phyloP scores from a whole-genome alignment of 768 basidiomycete species.

The Psilocybe tampanensis region DNA sequence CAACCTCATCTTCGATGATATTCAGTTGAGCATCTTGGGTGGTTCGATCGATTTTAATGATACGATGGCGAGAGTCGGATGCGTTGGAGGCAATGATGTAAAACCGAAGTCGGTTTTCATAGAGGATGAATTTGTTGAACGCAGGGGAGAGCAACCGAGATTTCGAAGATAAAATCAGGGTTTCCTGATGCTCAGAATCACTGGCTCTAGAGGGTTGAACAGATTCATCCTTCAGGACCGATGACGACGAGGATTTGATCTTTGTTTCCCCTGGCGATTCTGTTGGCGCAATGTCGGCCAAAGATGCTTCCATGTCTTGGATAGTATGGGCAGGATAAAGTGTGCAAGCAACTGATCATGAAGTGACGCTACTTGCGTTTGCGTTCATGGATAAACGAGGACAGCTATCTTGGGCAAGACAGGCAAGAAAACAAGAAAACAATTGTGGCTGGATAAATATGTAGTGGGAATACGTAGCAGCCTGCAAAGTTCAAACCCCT shows the following conservation, averaged over 20 bases:
- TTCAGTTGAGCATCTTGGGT: conserved; percentile 70
- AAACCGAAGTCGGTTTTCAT: conserved; percentile 90
- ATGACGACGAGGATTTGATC: background rate
- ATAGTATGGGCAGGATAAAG: too few relatives aligned
- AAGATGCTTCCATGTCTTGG: background rate
- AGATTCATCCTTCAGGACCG: background rate
- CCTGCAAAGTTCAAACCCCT: too few relatives aligned
- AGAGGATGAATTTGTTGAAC: conserved; percentile 88
- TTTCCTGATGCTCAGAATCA: background rate
- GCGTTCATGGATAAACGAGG: too few relatives aligned
- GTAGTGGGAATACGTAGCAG: too few relatives aligned
- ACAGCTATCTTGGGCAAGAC: too few relatives aligned
- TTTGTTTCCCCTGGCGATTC: background rate
- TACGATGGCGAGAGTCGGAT: conserved; percentile 83
- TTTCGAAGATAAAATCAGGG: background rate
- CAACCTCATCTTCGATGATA: conserved; percentile 85
- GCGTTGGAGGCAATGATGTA: conserved; percentile 92
- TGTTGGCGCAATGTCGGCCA: background rate
- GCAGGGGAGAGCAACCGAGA: conserved; percentile 29
- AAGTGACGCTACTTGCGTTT: too few relatives aligned
- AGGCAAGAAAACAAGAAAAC: too few relatives aligned
- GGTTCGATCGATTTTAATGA: conserved; percentile 93
- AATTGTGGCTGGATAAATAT: too few relatives aligned
- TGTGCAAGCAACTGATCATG: too few relatives aligned
- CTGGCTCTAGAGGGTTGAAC: background rate